Base-by-base conservation (phyloP, 2,329 filamentous ascomycete genomes). In the Pyricularia pennisetigena region DNA sequence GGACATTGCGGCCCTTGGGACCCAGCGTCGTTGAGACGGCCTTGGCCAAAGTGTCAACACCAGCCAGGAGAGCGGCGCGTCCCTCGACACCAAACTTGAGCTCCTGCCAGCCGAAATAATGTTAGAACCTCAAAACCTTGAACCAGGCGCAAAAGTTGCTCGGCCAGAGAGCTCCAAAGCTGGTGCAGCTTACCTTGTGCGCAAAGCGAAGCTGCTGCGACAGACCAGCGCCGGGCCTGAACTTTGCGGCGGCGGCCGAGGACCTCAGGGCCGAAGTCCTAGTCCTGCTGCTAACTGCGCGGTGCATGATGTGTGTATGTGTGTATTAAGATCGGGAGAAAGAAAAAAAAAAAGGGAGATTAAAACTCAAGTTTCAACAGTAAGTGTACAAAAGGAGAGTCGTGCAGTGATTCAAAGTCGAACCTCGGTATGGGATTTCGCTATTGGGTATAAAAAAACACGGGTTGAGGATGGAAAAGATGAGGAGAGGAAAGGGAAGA, bases 41-140 rank as follows among this genome's bases (percentile, higher is more conserved):
- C 84, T 90, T 97, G 76, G 95, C 94, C 72, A 99, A 89, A 74
- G 95, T 98, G 80, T 99, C 95, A 72, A 98, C 94, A 87, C 95
- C 95, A 77, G 90, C 89, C 73, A 99, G 87, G 71, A 99, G 89
- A 74, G 93, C 80, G 76, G 94, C 93, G 78, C 95, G 90, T 75
- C 85, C 95, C 80, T 99, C 95, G 72, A 98, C 94, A 77, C 95
- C 95, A 74, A 99, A 99, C 85, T 97, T 98, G 79, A 99, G 88
- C 80, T 99, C 95, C 93, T 97, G 73, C 65, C 70, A 74, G 64
- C 69, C 72, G 67, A 8, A 68, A 26, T 9, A 64, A 67, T n/a
- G 10, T 26, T 41, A 35, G 24, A 28, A 30, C 35, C 41, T 49
- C 20, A 30, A 10, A 23, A 29, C 23, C 12, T 24, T 61, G 41